Conservation (phyloP, 768 basidiomycete genomes). For the Saitozyma sp. region DNA sequence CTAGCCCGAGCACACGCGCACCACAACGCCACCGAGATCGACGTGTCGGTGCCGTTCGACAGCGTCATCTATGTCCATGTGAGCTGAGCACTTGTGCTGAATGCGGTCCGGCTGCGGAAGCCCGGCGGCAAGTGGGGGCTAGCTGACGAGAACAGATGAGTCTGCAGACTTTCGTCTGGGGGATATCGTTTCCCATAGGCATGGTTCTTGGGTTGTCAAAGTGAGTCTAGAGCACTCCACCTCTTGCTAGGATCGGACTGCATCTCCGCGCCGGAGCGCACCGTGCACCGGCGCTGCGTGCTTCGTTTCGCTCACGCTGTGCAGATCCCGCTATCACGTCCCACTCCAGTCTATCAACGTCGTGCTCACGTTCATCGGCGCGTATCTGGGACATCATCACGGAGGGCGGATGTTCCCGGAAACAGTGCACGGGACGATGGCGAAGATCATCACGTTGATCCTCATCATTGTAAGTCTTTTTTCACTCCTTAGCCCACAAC, state of each 20-base stretch:
- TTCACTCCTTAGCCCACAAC: not conserved
- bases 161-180: slow-evolving; percentile 78
- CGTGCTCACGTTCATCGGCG: slow-evolving; percentile 69
- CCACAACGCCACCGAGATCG: slow-evolving; percentile 66
- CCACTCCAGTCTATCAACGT: slow-evolving; percentile 76
- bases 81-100: slow-evolving; percentile 5
- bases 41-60: slow-evolving; percentile 68
- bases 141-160: slow-evolving; percentile 56
- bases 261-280: too few species aligned
- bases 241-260: too few species aligned
- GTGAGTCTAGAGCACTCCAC: slow-evolving; percentile 22
- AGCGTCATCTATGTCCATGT: slow-evolving; percentile 74
- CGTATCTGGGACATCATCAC: slow-evolving; percentile 83
- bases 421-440: slow-evolving; percentile 72
- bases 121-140: not conserved
- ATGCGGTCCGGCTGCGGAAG: not conserved
- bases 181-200: slow-evolving; percentile 76
- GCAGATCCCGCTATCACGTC: slow-evolving; percentile 78
- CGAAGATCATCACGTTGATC: slow-evolving; percentile 64
- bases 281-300: not conserved
- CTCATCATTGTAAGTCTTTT: slow-evolving; percentile 53
- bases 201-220: slow-evolving; percentile 55
- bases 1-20: slow-evolving; percentile 55
- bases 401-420: slow-evolving; percentile 72
- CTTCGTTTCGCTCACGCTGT: not conserved